Evolutionary conservation across 768 basidiomycete genomes (phyloP), one percentile per base, ranked within the genome.

Genomic region (Zangia roseola): DNA sequence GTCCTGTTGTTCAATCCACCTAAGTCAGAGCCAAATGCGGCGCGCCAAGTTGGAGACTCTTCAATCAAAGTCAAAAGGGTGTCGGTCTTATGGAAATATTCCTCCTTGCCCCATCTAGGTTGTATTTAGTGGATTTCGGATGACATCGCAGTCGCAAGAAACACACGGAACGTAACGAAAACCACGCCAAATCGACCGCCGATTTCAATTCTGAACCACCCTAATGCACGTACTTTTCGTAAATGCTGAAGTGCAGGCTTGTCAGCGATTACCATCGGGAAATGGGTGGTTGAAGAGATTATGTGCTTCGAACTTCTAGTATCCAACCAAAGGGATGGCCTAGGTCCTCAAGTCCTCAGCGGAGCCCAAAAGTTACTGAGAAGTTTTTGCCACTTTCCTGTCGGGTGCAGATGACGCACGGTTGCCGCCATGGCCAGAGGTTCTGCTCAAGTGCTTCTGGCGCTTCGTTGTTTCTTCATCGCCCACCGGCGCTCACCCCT

Each of bases 231-330:
- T n/a, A n/a, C n/a, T n/a, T n/a, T n/a, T n/a, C n/a, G n/a, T n/a
- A n/a, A n/a, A n/a, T n/a, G n/a, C n/a, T n/a, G n/a, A n/a, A n/a
- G n/a, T n/a, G n/a, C n/a, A n/a, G n/a, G n/a, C n/a, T n/a, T n/a
- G n/a, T n/a, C n/a, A n/a, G n/a, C n/a, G n/a, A n/a, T n/a, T n/a
- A n/a, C n/a, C n/a, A n/a, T n/a, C n/a, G n/a, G n/a, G n/a, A n/a
- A n/a, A n/a, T n/a, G n/a, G n/a, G n/a, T n/a, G n/a, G n/a, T n/a
- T n/a, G n/a, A 71, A 24, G 89, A 89, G 69, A 82, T 86, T 47
- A 74, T 78, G 55, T 80, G 88, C 20, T 94, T 93, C 58, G 91
- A 94, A 65, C 71, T 82, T 30, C 79, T 84, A 62, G 89, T 93
- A 36, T 78, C 84, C 55, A 63, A 79, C 59, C 55, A 61, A 25